These are phyloP conservation scores for Wickerhamomyces xylosicus DNA, from an alignment of 805 yeast genomes.

Conservation along the genomic window DNA sequence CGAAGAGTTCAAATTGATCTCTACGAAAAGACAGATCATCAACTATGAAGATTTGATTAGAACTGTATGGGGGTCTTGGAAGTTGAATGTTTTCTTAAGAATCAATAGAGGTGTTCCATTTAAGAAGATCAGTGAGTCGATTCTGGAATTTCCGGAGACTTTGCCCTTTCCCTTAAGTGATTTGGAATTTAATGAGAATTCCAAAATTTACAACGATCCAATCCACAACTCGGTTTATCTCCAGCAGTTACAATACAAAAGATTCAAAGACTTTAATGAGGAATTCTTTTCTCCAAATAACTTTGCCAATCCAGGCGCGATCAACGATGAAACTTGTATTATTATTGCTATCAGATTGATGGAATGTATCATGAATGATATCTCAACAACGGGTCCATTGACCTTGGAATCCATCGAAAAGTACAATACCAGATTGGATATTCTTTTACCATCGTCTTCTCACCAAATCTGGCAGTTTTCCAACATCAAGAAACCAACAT, in stretches of 20 bases:
- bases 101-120: conserved; percentile 28
- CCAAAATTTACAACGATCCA: neutral
- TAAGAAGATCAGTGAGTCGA: conserved; percentile 7
- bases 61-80: conserved; percentile 30
- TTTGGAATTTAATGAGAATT: conserved; percentile 11
- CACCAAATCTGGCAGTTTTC: conserved; percentile 15
- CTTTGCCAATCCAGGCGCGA: neutral
- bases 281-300: conserved; percentile 2
- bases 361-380: conserved; percentile 26
- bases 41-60: conserved; percentile 25
- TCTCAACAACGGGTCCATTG: conserved; percentile 16
- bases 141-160: conserved; percentile 21
- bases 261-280: conserved; percentile 11
- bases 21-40: conserved; percentile 23
- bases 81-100: conserved; percentile 23
- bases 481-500: conserved; percentile 17
- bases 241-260: conserved; percentile 6
- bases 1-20: conserved; percentile 14
- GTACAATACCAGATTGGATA: neutral
- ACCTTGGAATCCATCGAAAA: conserved; percentile 14
- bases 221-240: conserved; percentile 1
- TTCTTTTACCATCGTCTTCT: conserved; percentile 5
- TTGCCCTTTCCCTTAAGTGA: conserved; percentile 25
- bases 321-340: conserved; percentile 4
- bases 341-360: conserved; percentile 21